A percentile compares a stretch with the other conserved stretches of the same genome.
phyloP scores from a whole-genome alignment of 2,329 filamentous ascomycete species.

The Phialophora verrucosa region DNA sequence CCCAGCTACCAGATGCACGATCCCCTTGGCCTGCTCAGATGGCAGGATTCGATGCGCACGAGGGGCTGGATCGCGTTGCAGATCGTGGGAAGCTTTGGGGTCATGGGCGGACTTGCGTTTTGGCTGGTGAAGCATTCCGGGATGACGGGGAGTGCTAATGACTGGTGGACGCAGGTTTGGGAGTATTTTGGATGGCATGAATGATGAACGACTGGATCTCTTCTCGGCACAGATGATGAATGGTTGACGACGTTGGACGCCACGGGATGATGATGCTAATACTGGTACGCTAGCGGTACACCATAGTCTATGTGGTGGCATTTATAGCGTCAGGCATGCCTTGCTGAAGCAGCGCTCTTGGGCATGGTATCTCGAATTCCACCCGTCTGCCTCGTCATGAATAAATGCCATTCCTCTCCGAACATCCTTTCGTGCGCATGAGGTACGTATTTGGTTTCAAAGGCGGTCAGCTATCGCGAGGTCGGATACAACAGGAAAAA shows the following conservation, averaged over 20 bases:
- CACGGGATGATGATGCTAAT: neutral
- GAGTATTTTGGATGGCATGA: slow-evolving; percentile 30
- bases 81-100: slow-evolving; percentile 73
- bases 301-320: neutral
- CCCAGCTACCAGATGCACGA: slow-evolving; percentile 64
- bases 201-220: slow-evolving; percentile 5
- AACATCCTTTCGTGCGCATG: neutral
- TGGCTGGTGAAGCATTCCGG: slow-evolving; percentile 60
- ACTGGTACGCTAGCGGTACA: neutral
- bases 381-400: neutral
- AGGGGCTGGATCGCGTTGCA: slow-evolving; percentile 73
- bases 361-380: neutral
- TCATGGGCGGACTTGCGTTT: slow-evolving; percentile 73
- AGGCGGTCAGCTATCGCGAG: neutral
- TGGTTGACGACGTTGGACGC: neutral
- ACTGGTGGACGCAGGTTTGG: slow-evolving; percentile 38
- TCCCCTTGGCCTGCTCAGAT: slow-evolving; percentile 76
- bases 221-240: neutral
- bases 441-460: no score
- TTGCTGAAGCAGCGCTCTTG: neutral
- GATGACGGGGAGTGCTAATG: slow-evolving; percentile 37
- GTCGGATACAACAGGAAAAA: neutral
- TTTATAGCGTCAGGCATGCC: neutral
- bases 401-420: neutral
- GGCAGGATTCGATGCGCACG: slow-evolving; percentile 69